Base-by-base conservation (phyloP, 2,329 filamentous ascomycete genomes). In the Xylariaceae sp. region DNA sequence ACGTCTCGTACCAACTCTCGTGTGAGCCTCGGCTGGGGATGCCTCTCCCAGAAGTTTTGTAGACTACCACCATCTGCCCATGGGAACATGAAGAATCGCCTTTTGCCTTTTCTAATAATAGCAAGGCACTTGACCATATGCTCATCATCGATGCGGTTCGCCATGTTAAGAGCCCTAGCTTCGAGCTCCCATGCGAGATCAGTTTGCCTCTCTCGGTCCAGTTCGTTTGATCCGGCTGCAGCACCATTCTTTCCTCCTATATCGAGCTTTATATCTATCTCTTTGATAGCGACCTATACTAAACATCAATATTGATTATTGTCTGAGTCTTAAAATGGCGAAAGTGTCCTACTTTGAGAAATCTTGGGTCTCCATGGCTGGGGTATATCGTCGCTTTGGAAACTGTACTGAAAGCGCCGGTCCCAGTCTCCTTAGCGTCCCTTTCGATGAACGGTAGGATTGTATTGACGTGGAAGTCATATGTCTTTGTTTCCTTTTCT, bases 71-170 rank as follows among this genome's bases (percentile, higher is more conserved):
- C 36, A 7, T 45, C 36, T 1, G 56, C 56, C 47, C 44, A 57
- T 2, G 52, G 50, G 34, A 56, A 59, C 22, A 55, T 44, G 44
- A 57, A 48, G 14, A 43, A 52, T 10, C 48, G 41, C 10, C 33
- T 25, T 6, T 39, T 6, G 2, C 41, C 40, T 16, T 27, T 36
- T 34, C 29, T 37, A 16, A 53, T 52, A 14, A 46, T 35, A 37
- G 46, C 46, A 23, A 50, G 6, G 16, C 45, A 36, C 6, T 34
- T 20, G 3, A 47, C 39, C 6, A 44, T 37, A 23, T 49, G 36
- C 6, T 12, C 16, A 23, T 50, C 40, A 2, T 41, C 82, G 82
- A 48, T 25, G 3, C 11, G 29, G 4, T 36, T 43, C 10, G 20
- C 29, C 39, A 29, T 40, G 6, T 14, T 23, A 4, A 47, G 37